Base-by-base conservation (phyloP, 169 alveolate species). In the Plasmodium malariae region DNA sequence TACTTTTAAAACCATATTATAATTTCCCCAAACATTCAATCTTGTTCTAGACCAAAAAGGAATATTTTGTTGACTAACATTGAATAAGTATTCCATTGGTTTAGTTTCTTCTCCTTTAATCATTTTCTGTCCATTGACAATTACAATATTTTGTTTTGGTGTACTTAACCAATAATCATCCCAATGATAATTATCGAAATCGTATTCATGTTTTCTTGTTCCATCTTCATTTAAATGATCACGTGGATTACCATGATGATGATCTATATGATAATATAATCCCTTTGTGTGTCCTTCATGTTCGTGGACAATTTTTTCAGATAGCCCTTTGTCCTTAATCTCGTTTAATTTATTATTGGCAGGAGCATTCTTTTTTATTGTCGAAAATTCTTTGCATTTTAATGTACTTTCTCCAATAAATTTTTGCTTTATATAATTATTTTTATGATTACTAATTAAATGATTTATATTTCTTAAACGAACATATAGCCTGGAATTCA, bases 241-340 rank as follows among this genome's bases (percentile, higher is more conserved):
- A n/a, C 97, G 92, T n/a, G 97, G 97, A 69, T 94, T 96, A 4
- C 96, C 97, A 80, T 95, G 97, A 55, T 92, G 95, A 69, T 94
- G 96, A 24, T 94, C 86, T 55, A 94, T 92, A 74, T 92, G 93
- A 68, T 94, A 92, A 91, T 94, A 94, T 90, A 94, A 74, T 24
- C 90, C 90, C 49, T 80, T 80, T 19, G 83, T 34, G 43, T 80
- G 73, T 40, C 26, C 78, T 80, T 19, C 80, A 80, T 80, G 73
- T 1, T 21, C 83, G 32, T 71, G 85, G 34, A 0, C 51, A 32
- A 7, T 60, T 60, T 49, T 48, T 49, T 71, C 67, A 32, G 51
- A 26, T 14, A 67, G 72, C 12, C 40, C 32, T 19, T 80, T 19
- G 7, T 28, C 71, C 11, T 67, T 48, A 67, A 1, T 30, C 5